These are phyloP conservation scores for Phylloporus arenicola DNA, from an alignment of 768 basidiomycete species.

Conservation along the genomic window DNA sequence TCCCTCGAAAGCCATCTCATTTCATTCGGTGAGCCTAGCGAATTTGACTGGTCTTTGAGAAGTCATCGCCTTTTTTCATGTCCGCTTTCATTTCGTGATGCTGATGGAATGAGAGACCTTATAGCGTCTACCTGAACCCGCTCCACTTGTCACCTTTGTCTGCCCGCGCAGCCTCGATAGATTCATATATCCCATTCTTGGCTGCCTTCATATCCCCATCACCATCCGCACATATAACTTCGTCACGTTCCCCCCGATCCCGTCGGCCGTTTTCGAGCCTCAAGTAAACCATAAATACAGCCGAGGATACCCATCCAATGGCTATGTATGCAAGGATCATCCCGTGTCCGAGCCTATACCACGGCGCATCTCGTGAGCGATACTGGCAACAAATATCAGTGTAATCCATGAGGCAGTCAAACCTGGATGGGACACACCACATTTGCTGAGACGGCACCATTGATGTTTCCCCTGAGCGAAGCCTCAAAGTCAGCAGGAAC, in stretches of 20 bases:
- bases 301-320: slow-evolving; percentile 54
- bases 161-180: slow-evolving; percentile 49
- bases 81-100: not conserved
- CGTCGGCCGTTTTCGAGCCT: slow-evolving; percentile 55
- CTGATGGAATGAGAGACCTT: not conserved
- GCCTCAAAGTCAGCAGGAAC: slow-evolving; percentile 16
- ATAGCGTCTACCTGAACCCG: slow-evolving; percentile 61
- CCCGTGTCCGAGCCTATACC: slow-evolving; percentile 66
- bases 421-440: slow-evolving; percentile 41
- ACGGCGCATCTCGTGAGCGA: slow-evolving; percentile 56
- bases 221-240: slow-evolving; percentile 45
- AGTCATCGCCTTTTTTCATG: not conserved
- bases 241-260: slow-evolving; percentile 64
- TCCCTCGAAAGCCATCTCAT: not conserved
- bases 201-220: slow-evolving; percentile 32
- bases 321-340: slow-evolving; percentile 66
- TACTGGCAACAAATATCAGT: slow-evolving; percentile 38
- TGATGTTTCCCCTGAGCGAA: slow-evolving; percentile 48
- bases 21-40: not conserved
- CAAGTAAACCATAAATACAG: slow-evolving; percentile 43
- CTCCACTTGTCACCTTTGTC: slow-evolving; percentile 71
- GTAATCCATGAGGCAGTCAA: not conserved
- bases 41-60: not conserved
- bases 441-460: slow-evolving; percentile 64
- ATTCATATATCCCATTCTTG: slow-evolving; percentile 52